Evolutionary conservation across 768 basidiomycete genomes (phyloP).

Genomic region (Pisolithus tinctorius): DNA sequence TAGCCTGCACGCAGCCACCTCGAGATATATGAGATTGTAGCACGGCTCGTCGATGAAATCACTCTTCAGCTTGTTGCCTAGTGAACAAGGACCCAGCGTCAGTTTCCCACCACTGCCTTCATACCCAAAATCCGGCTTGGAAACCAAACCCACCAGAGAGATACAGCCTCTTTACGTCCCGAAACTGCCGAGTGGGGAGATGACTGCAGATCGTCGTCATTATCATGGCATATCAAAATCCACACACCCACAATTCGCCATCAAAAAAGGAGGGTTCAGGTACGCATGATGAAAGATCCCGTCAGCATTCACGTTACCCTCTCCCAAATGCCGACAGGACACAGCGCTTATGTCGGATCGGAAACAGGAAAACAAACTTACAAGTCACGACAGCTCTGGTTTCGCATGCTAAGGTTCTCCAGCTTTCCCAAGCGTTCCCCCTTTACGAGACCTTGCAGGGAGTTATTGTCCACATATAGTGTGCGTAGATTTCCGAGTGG

Average conservation of each 20-base stretch:
- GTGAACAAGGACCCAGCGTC: slow-evolving; percentile 14
- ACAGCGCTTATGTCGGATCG: neutral
- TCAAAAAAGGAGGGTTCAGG: slow-evolving; percentile 17
- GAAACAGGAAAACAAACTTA: slow-evolving; percentile 38
- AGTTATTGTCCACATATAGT: slow-evolving; percentile 88
- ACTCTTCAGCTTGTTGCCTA: slow-evolving; percentile 65
- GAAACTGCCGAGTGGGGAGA: slow-evolving; percentile 57
- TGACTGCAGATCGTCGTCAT: slow-evolving; percentile 32
- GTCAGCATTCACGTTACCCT: slow-evolving; percentile 24
- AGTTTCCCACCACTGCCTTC: slow-evolving; percentile 5
- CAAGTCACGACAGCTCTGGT: slow-evolving; percentile 74
- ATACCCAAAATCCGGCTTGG: slow-evolving; percentile 12
- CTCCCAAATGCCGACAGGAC: neutral
- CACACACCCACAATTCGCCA: neutral
- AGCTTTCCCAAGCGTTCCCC: slow-evolving; percentile 59
- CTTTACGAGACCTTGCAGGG: slow-evolving; percentile 43
- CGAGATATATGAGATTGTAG: slow-evolving; percentile 88
- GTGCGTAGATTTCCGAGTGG: slow-evolving; percentile 71
- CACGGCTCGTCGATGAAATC: slow-evolving; percentile 67
- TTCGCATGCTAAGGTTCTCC: slow-evolving; percentile 88
- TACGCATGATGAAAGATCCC: slow-evolving; percentile 32
- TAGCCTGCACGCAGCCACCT: slow-evolving; percentile 83
- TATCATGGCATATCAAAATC: slow-evolving; percentile 16
- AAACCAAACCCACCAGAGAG: slow-evolving; percentile 69
- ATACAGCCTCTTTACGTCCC: slow-evolving; percentile 91